Evolutionary conservation across 352 stramenopile species (phyloP).

Genomic region (Pythium guiyangense): DNA sequence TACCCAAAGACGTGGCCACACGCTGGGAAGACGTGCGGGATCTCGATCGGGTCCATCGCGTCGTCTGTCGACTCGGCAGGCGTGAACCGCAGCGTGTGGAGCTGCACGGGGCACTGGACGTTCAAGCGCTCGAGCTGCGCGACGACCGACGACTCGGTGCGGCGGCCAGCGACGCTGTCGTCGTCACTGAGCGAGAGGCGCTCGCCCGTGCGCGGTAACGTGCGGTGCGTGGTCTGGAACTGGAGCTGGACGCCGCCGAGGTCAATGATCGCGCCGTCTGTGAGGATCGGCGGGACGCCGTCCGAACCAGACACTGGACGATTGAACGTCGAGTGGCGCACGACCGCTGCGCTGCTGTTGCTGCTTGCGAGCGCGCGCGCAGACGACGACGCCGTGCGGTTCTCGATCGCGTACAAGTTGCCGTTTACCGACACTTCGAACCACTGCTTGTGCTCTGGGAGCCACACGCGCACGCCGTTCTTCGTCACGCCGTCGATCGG

Average conservation of each 20-base stretch:
- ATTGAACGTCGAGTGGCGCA: conserved; percentile 64
- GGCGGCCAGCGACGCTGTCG: conserved; percentile 1
- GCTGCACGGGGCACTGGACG: conserved; percentile 72
- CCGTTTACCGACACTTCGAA: conserved; percentile 82
- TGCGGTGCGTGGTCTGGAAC: conserved; percentile 45
- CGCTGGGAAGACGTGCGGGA: conserved; percentile 68
- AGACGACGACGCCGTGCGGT: conserved; percentile 19
- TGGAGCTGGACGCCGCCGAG: conserved; percentile 73
- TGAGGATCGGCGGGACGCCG: conserved; percentile 40
- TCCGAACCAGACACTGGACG: conserved; percentile 37
- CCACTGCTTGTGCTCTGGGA: conserved; percentile 69
- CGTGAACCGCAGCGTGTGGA: conserved; percentile 63
- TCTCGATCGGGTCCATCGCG: conserved; percentile 44
- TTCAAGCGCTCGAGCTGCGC: conserved; percentile 67
- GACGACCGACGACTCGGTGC: conserved; percentile 38
- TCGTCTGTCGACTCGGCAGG: conserved; percentile 25
- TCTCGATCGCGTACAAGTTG: conserved; percentile 63
- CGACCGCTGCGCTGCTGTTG: conserved; percentile 12
- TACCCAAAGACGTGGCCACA: conserved; percentile 83
- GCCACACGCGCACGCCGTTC: conserved; percentile 74
- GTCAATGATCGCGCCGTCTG: conserved; percentile 70
- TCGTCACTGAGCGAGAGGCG: conserved; percentile 16
- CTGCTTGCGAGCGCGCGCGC: neutral
- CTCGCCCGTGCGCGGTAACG: neutral
- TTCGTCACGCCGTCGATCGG: conserved; percentile 75